These are phyloP conservation scores for Podospora fimiseda DNA, from an alignment of 495 filamentous ascomycete genomes.

Conservation along the genomic window DNA sequence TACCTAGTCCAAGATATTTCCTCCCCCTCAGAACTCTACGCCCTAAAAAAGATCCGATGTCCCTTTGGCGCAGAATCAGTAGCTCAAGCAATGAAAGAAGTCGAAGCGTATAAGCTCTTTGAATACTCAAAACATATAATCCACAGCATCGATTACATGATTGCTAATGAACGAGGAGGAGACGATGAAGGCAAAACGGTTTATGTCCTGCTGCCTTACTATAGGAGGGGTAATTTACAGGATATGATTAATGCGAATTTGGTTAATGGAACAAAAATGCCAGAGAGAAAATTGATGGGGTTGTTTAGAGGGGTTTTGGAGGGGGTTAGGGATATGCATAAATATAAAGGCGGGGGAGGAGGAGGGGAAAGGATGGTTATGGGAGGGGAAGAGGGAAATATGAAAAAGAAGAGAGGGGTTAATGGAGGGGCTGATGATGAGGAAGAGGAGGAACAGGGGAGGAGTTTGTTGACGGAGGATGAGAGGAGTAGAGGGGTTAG, in stretches of 20 bases:
- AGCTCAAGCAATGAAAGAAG: constrained; percentile 86
- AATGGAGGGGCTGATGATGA: constrained; percentile 51
- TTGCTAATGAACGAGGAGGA: constrained; percentile 42
- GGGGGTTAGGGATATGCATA: constrained; percentile 84
- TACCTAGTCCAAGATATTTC: constrained; percentile 93
- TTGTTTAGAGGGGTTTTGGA: constrained; percentile 87
- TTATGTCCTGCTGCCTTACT: constrained; percentile 93
- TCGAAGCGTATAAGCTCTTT: constrained; percentile 93
- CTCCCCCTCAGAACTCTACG: constrained; percentile 71
- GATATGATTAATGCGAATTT: constrained; percentile 98
- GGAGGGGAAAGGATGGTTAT: constrained; percentile 47
- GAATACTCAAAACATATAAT: constrained; percentile 78
- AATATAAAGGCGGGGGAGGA: constrained; percentile 54
- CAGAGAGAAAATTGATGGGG: constrained; percentile 78
- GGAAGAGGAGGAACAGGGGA: constrained; percentile 65
- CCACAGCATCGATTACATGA: constrained; percentile 76
- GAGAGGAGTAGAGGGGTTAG: constrained; percentile 66
- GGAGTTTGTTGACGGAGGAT: constrained; percentile 79
- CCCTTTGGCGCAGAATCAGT: constrained; percentile 97
- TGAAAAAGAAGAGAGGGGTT: constrained; percentile 45
- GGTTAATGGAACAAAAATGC: constrained; percentile 92
- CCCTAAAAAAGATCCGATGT: constrained; percentile 95
- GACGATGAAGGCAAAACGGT: constrained; percentile 73
- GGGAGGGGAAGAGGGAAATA: constrained; percentile 23
- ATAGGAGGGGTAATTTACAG: constrained; percentile 87